Base-by-base conservation (phyloP, 345 rosid genomes). In the Dipteronia dyeriana region DNA sequence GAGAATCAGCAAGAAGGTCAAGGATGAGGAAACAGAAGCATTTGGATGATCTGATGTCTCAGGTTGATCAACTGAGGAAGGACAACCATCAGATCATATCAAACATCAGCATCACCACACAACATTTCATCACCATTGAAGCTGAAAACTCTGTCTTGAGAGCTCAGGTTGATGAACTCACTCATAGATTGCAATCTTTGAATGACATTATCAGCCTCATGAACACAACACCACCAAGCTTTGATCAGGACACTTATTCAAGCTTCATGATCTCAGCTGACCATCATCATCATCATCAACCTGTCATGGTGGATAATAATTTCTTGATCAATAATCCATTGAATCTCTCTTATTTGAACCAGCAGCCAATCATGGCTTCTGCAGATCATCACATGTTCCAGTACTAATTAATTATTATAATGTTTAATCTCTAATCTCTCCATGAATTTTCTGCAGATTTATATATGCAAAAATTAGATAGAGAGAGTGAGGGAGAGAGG, bases 1-100 rank as follows among this genome's bases (percentile, higher is more conserved):
- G 99, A 7, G 99, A 96, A 74, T 96, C 99, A 23, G 99, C 99
- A 19, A 88, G 97, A 75, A 89, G 98, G 76, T 96, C 99, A 0
- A 88, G 99, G 81, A 85, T 92, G 92, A 88, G 92, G 86, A 96
- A 96, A 68, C 98, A 96, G 85, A 92, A 90, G 86, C 98, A 88
- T 75, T 77, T 94, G 78, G 97, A 92, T 73, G 99, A 94, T 86
- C 87, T 96, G 51, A 83, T 81, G 82, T 79, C 86, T 23, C 92
- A 92, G 81, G 87, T 86, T 39, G 59, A 82, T 61, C 86, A 85
- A 47, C 86, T 94, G 34, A 83, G 81, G 69, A 84, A 80, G 14
- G 92, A 94, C 69, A 94, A 90, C 66, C 89, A 79, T 25, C 90
- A 88, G 82, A 85, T 96, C 64, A 62, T 86, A 31, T 77, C 89